Conservation (phyloP, 2,329 filamentous ascomycete genomes). For the Endoconidiophora laricicola region DNA sequence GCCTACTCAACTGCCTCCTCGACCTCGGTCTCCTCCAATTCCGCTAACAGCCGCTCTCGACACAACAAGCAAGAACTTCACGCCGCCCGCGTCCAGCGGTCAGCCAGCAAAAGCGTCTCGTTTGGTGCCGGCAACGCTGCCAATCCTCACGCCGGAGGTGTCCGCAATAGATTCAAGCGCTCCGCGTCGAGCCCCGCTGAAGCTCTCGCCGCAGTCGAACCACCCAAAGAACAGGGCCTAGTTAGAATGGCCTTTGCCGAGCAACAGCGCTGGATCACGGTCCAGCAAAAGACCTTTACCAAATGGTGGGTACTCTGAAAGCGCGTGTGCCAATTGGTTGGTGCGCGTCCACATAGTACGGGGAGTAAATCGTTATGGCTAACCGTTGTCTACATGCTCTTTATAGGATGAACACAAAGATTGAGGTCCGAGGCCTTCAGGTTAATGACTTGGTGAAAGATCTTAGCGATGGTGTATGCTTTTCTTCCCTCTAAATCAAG, state of each 20-base stretch:
- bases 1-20: slow-evolving; percentile 14
- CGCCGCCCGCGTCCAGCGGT: slow-evolving; percentile 31
- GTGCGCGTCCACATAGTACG: not conserved
- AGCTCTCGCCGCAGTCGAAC: slow-evolving; percentile 29
- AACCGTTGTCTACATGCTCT: not conserved
- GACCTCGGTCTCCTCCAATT: slow-evolving; percentile 17
- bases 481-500: slow-evolving; percentile 1
- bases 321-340: too few species aligned
- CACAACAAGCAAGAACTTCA: slow-evolving; percentile 32
- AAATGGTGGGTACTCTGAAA: slow-evolving; percentile 49
- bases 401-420: slow-evolving; percentile 82
- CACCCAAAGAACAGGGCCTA: slow-evolving; percentile 32
- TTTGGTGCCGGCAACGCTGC: slow-evolving; percentile 16
- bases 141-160: slow-evolving; percentile 15
- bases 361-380: too few species aligned
- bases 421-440: slow-evolving; percentile 59
- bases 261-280: slow-evolving; percentile 54
- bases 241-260: slow-evolving; percentile 47
- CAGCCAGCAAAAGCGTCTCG: slow-evolving; percentile 21
- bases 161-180: slow-evolving; percentile 21
- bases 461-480: slow-evolving; percentile 75
- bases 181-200: slow-evolving; percentile 24
- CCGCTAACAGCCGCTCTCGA: slow-evolving; percentile 19
- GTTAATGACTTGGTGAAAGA: slow-evolving; percentile 80
- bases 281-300: slow-evolving; percentile 98